Conservation (phyloP, 2,329 filamentous ascomycete genomes). For the Monosporascus sp. region DNA sequence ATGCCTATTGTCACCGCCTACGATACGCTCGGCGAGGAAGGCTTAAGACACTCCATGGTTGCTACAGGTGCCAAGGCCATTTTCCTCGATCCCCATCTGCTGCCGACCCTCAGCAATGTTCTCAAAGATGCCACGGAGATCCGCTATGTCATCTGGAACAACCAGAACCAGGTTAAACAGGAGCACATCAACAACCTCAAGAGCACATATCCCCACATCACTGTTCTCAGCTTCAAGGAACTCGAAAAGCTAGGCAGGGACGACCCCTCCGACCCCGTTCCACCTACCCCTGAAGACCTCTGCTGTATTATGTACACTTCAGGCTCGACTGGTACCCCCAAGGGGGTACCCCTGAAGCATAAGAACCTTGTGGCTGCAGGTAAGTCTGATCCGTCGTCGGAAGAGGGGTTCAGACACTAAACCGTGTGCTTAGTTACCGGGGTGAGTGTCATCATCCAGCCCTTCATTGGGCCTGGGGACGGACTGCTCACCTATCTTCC, state of each 20-base stretch:
- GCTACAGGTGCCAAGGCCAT: slow-evolving; percentile 66
- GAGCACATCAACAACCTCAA: slow-evolving; percentile 44
- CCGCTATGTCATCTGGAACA: slow-evolving; percentile 49
- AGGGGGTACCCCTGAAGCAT: slow-evolving; percentile 75
- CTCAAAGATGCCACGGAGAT: slow-evolving; percentile 46
- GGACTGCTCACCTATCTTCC: slow-evolving; percentile 78
- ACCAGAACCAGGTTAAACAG: slow-evolving; percentile 45
- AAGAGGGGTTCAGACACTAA: slow-evolving; percentile 6
- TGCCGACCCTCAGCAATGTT: slow-evolving; percentile 51
- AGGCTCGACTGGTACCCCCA: slow-evolving; percentile 75
- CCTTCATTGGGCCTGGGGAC: slow-evolving; percentile 73
- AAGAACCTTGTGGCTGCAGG: slow-evolving; percentile 67
- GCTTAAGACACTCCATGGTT: slow-evolving; percentile 63
- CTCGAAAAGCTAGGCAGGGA: slow-evolving; percentile 50
- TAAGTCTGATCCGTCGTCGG: slow-evolving; percentile 34
- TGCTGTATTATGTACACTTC: slow-evolving; percentile 73
- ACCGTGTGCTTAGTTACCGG: slow-evolving; percentile 55
- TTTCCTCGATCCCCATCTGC: slow-evolving; percentile 69
- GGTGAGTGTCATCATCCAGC: slow-evolving; percentile 69
- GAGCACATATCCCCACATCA: slow-evolving; percentile 41
- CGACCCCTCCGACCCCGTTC: slow-evolving; percentile 62
- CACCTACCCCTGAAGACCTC: slow-evolving; percentile 66
- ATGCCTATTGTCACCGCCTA: slow-evolving; percentile 76
- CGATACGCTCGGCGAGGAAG: slow-evolving; percentile 69
- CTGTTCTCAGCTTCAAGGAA: slow-evolving; percentile 45